Evolutionary conservation across 257 asterid species (phyloP).

Genomic region (Nicotiana tabacum): DNA sequence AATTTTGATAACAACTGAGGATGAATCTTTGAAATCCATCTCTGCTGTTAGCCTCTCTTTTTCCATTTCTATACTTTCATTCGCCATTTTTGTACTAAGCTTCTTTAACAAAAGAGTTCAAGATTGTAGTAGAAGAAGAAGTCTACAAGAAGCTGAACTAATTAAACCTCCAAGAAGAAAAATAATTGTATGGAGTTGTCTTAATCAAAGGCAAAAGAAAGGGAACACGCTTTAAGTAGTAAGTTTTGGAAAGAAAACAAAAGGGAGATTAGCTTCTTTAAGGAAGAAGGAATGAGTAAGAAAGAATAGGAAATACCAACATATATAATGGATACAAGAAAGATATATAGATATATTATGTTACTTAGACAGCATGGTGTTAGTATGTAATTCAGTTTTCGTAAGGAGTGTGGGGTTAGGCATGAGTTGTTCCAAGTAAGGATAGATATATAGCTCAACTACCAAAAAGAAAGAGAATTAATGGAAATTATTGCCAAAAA

Average conservation of each 20-base stretch:
- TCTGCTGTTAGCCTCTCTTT: constrained; percentile 43
- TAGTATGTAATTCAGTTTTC: not conserved
- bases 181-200: not conserved
- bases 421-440: constrained; percentile 1
- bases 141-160: constrained; percentile 1
- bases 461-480: constrained; percentile 12
- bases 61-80: constrained; percentile 37
- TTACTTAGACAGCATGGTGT: not conserved
- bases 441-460: constrained; percentile 27
- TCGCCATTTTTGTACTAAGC: not conserved
- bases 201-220: not conserved
- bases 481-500: not conserved
- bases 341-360: not conserved
- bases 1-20: constrained; percentile 37
- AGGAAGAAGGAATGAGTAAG: not conserved
- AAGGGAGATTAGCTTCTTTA: not conserved
- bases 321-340: constrained; percentile 13
- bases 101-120: not conserved
- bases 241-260: constrained; percentile 1
- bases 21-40: constrained; percentile 43
- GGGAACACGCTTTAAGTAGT: not conserved
- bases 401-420: constrained; percentile 7
- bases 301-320: not conserved
- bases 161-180: constrained; percentile 6
- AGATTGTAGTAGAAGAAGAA: not conserved